A percentile compares a stretch with the other conserved stretches of the same genome.
Conservation (phyloP, 331 rosid species). For the Erythrophleum ivorense region DNA sequence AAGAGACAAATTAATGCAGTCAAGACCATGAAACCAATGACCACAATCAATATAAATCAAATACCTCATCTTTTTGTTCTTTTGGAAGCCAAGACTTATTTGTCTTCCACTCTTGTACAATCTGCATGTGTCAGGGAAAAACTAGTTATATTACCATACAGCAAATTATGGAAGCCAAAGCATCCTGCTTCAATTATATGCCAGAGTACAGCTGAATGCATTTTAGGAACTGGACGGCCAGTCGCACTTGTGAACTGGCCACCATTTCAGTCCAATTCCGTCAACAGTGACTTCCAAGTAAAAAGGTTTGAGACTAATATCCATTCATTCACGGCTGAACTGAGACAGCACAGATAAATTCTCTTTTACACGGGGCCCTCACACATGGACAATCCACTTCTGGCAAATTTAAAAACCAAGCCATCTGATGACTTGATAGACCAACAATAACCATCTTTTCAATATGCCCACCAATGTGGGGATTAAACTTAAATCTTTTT, state of each 20-base stretch:
- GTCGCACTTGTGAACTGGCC: neutral
- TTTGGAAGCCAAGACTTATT: constrained; percentile 86
- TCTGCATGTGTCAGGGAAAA: constrained; percentile 57
- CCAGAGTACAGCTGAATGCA: neutral
- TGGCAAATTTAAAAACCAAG: neutral
- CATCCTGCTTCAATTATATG: constrained; percentile 10
- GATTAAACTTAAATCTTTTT: too few relatives aligned
- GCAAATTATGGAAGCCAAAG: constrained; percentile 15
- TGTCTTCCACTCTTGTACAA: constrained; percentile 70
- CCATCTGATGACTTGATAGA: neutral
- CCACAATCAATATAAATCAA: constrained; percentile 27
- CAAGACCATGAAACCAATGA: neutral
- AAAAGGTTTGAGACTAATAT: neutral
- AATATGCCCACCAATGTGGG: neutral
- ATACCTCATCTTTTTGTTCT: constrained; percentile 78
- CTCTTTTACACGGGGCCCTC: too few relatives aligned
- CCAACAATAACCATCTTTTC: neutral
- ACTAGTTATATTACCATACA: constrained; percentile 12
- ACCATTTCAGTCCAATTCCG: neutral
- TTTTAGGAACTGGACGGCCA: neutral
- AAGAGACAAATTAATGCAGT: constrained; percentile 2
- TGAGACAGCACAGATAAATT: too few relatives aligned
- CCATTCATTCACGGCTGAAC: neutral
- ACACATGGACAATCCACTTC: too few relatives aligned
- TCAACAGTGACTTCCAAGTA: neutral